Evolutionary conservation across 805 yeast species (phyloP), one percentile per base, ranked within the genome.

Genomic region (Spathaspora arborariae): DNA sequence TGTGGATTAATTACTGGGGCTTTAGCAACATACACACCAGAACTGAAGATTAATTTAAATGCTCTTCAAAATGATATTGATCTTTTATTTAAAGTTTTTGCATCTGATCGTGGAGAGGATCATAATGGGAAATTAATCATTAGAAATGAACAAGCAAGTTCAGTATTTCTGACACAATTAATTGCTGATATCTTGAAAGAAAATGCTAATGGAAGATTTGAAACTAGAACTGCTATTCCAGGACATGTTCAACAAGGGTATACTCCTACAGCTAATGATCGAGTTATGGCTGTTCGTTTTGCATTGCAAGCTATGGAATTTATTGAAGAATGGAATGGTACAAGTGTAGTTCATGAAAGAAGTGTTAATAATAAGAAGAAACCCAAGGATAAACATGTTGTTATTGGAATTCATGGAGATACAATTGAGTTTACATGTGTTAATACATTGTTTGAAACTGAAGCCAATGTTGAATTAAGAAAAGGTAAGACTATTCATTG

Each of bases 211-310:
- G 84, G 85, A 27, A 74, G 80, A 56, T 87, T 84, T 54, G 92
- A 86, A 56, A 81, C 88, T 19, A 82, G 84, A 63, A 81, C 91
- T 5, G 94, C 94, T 10, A 75, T 84, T 46, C 95, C 95, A 20
- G 94, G 95, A 19, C 95, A 86, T 60, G 91, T 86, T 26, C 94
- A 87, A 68, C 95, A 87, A 63, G 95, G 95, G 60, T 83, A 82
- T 44, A 68, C 80, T 24, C 94, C 95, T 47, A 78, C 88, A 0
- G 78, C 91, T 26, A 83, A 84, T 63, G 95, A 87, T 63, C 74
- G 95, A 68, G 81, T 85, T 1, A 74, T 82, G 57, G 91, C 88
- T 5, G 80, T 85, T 2, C 78, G 88, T 60, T 80, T 82, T 51
- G 85, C 90, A 0, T 76, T 85, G 44, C 79, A 78, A 59, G 83